Base-by-base conservation (phyloP, 2,329 filamentous ascomycete species). In the Hysterium pulicare region DNA sequence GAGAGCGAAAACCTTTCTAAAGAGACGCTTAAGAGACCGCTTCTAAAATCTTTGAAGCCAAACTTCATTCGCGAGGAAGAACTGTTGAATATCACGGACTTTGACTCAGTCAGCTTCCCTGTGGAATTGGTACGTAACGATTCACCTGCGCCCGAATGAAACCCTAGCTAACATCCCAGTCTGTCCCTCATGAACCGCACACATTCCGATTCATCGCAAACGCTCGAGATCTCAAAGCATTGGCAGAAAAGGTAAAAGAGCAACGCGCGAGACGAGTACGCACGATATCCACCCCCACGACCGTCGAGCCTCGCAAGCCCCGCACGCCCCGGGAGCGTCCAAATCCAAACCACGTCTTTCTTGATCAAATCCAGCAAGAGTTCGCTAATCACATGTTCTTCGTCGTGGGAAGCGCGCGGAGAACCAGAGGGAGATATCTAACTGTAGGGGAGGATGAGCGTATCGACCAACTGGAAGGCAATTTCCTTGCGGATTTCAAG, bases 41-140 rank as follows among this genome's bases (percentile, higher is more conserved):
- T 43, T 24, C 44, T 36, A 39, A 33, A 33, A 34, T 11, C 4
- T 10, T 22, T 20, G n/a, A 26, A 41, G 11, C 45, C 45, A 8
- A 40, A n/a, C n/a, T 37, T 34, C 26, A 28, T 44, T 11, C 8
- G 19, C 19, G 34, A 23, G 6, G 26, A 20, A n/a, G n/a, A n/a
- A n/a, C 5, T 39, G 13, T 20, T 17, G 20, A 20, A 35, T 5
- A 39, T 44, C 19, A 31, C 24, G 13, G 16, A 30, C 33, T 34
- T 33, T 44, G 6, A 30, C 10, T 39, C 23, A 11, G 24, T 39
- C 24, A 31, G 6, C 4, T 47, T 44, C 20, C 45, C 45, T 7
- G 33, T 47, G n/a, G 41, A 41, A 35, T 36, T 44, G 19, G 33
- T 26, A 43, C 22, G 15, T 22, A 24, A 5, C 24, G 13, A 15